Conservation (phyloP, 2,329 filamentous ascomycete genomes). For the Phialocephala sp. region DNA sequence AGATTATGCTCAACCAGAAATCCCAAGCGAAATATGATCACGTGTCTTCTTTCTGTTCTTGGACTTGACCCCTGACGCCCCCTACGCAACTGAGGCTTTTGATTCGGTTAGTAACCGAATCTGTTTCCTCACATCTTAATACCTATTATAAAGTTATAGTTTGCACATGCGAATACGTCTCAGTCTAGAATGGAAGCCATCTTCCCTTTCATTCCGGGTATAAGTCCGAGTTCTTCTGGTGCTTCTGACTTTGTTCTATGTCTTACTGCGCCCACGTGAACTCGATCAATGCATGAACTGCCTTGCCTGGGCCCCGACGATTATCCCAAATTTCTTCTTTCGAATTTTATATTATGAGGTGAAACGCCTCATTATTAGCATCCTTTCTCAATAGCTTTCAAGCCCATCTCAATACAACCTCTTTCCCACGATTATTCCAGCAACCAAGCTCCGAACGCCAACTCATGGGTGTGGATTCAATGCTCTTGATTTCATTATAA, state of each 20-base stretch:
- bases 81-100: constrained; percentile 3
- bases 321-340: no score
- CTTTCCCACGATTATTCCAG: no score
- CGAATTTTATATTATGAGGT: no score
- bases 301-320: no score
- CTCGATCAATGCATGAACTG: no score
- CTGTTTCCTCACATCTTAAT: not conserved
- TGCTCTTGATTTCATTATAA: not conserved
- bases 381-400: no score
- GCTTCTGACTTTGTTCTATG: not conserved
- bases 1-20: no score
- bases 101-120: not conserved
- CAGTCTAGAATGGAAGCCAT: not conserved
- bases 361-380: no score
- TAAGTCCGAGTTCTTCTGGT: not conserved
- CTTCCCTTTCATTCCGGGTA: not conserved
- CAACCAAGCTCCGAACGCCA: no score
- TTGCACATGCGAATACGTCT: not conserved
- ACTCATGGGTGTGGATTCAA: no score
- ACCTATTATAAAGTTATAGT: not conserved
- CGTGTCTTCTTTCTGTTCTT: not conserved
- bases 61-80: not conserved
- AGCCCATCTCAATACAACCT: no score
- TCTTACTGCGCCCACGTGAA: not conserved
- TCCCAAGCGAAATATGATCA: not conserved